These are phyloP conservation scores for Aspergillus saccharolyticus DNA, from an alignment of 495 filamentous ascomycete genomes.

Conservation along the genomic window DNA sequence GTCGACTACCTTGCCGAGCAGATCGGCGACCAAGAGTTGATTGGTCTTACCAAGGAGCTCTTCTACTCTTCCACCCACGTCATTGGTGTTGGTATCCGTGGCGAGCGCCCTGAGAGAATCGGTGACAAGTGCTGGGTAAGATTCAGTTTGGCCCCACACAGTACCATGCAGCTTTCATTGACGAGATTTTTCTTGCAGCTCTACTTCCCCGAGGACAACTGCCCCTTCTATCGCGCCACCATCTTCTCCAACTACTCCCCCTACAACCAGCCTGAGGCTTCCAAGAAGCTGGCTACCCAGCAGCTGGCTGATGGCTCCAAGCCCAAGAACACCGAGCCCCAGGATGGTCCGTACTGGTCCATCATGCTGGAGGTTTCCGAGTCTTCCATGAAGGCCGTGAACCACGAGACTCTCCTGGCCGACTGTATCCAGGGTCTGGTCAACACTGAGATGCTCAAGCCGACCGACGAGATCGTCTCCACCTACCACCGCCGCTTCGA, in stretches of 20 bases:
- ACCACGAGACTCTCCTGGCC: slow-evolving; percentile 71
- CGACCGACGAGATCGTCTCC: slow-evolving; percentile 90
- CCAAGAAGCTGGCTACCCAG: slow-evolving; percentile 79
- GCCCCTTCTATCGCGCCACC: slow-evolving; percentile 98
- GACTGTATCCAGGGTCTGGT: slow-evolving; percentile 95
- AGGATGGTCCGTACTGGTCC: slow-evolving; percentile 96
- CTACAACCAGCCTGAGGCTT: slow-evolving; percentile 84
- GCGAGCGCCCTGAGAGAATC: slow-evolving; percentile 87
- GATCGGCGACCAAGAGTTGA: slow-evolving; percentile 81
- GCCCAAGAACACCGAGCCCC: slow-evolving; percentile 58
- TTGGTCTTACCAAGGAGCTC: slow-evolving; percentile 80
- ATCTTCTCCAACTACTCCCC: slow-evolving; percentile 99
- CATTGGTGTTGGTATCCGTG: slow-evolving; percentile 91
- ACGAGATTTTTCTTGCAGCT: slow-evolving; percentile 46
- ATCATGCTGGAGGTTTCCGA: slow-evolving; percentile 99
- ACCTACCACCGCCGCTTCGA: slow-evolving; percentile 99
- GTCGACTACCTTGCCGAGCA: slow-evolving; percentile 83
- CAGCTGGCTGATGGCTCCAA: slow-evolving; percentile 81
- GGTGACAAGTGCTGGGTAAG: slow-evolving; percentile 98
- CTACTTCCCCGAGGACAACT: slow-evolving; percentile 99
- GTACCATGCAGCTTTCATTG: background rate
- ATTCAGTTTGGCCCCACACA: background rate
- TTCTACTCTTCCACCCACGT: slow-evolving; percentile 98
- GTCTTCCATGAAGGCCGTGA: slow-evolving; percentile 89
- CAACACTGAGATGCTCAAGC: slow-evolving; percentile 92